Evolutionary conservation across 345 rosid species (phyloP).

Genomic region (Salix arbutifolia): DNA sequence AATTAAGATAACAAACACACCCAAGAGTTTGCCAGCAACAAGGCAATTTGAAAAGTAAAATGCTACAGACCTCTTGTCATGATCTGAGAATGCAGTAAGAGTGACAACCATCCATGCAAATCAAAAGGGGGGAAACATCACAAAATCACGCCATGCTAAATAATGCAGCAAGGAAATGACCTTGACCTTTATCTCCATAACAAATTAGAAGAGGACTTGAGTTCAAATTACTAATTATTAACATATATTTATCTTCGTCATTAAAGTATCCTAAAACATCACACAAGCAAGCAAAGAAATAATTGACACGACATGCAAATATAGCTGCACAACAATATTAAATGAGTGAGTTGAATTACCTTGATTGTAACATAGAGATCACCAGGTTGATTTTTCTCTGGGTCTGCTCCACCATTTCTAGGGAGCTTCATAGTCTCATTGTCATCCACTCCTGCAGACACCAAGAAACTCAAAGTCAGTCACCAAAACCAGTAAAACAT

Average conservation of each 20-base stretch:
- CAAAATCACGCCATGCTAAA: background rate
- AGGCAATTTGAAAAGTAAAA: background rate
- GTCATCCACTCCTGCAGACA: conserved; percentile 73
- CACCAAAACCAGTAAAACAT: background rate
- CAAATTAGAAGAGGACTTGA: background rate
- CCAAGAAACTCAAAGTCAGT: background rate
- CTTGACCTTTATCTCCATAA: background rate
- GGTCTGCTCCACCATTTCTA: conserved; percentile 91
- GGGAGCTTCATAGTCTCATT: conserved; percentile 66
- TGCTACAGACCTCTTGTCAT: background rate
- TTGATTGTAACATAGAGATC: conserved; percentile 77
- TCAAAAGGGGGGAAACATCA: background rate
- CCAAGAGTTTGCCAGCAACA: background rate
- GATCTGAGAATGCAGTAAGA: background rate
- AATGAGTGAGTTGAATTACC: conserved; percentile 38
- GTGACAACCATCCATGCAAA: background rate
- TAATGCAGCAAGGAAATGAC: background rate
- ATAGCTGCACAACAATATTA: background rate
- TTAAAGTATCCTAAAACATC: background rate
- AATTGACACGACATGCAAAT: background rate
- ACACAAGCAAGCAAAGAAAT: background rate
- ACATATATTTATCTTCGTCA: background rate
- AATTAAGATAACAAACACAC: background rate
- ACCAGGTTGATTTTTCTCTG: conserved; percentile 91
- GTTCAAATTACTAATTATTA: background rate